A percentile compares a stretch with the other conserved stretches of the same genome.
phyloP scores from a whole-genome alignment of 1,284 basidiomycete species.

The Malassezia pachydermatis region DNA sequence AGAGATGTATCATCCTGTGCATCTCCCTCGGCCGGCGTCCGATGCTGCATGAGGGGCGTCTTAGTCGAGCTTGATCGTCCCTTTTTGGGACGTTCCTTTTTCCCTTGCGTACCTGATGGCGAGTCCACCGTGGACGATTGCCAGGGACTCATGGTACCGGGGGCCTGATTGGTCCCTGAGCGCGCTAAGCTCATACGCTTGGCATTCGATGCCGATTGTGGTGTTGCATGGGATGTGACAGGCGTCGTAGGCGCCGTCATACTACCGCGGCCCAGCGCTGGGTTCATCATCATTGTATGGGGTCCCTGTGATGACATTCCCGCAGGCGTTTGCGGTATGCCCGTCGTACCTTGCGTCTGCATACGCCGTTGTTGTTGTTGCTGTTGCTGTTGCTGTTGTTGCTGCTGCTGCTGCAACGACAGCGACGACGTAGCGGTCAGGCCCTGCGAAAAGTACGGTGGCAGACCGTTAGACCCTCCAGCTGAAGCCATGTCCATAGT shows the following conservation, averaged over 20 bases:
- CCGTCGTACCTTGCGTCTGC: neutral
- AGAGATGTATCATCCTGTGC: neutral
- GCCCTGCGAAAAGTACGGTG: neutral
- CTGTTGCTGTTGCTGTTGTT: slow-evolving; percentile 5
- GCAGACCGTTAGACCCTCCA: no score
- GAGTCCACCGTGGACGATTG: slow-evolving; percentile 2
- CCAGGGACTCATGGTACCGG: slow-evolving; percentile 5
- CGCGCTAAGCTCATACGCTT: neutral
- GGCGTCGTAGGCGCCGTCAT: slow-evolving; percentile 26
- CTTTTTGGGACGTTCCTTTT: neutral
- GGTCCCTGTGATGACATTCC: neutral
- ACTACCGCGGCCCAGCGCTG: neutral
- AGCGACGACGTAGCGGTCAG: neutral
- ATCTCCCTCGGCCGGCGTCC: neutral
- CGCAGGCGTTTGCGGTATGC: neutral
- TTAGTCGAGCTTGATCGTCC: neutral
- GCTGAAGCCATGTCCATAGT: no score
- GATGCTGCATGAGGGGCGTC: slow-evolving; percentile 6
- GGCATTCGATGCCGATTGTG: neutral
- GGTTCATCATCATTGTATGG: neutral
- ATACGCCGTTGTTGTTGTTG: neutral
- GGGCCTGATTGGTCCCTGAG: neutral
- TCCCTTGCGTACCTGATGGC: slow-evolving; percentile 4
- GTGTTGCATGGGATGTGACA: slow-evolving; percentile 7
- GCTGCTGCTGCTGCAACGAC: slow-evolving; percentile 13